Conservation (phyloP, 73 alveolate genomes). For the Breviolum minutum region DNA sequence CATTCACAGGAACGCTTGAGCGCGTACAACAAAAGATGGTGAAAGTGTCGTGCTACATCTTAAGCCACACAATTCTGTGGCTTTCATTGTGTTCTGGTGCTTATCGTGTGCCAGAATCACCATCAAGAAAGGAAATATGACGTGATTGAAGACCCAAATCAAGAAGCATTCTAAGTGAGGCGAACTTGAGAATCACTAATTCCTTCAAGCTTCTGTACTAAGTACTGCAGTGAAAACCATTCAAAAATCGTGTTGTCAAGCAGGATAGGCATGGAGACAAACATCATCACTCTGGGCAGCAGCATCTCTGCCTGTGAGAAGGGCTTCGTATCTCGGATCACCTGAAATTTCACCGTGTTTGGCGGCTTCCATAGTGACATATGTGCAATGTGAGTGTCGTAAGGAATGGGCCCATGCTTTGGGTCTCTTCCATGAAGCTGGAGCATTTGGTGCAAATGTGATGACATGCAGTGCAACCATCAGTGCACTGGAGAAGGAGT, state of each 20-base stretch:
- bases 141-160: too few relatives aligned
- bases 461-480: slow-evolving; percentile 21
- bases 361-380: too few relatives aligned
- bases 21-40: neutral
- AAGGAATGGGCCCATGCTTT: slow-evolving; percentile 21
- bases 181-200: too few relatives aligned
- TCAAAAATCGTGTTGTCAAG: too few relatives aligned
- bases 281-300: slow-evolving; percentile 5
- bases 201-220: too few relatives aligned
- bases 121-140: too few relatives aligned
- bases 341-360: neutral
- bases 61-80: too few relatives aligned
- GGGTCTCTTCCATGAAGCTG: neutral
- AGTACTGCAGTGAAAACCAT: too few relatives aligned
- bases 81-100: too few relatives aligned
- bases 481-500: slow-evolving; percentile 17
- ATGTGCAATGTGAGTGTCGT: neutral
- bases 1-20: neutral
- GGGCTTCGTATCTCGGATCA: neutral
- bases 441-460: neutral
- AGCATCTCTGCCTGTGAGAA: slow-evolving; percentile 26
- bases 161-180: too few relatives aligned
- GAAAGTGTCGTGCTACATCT: neutral
- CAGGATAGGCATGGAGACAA: slow-evolving; percentile 1
- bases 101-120: too few relatives aligned